Evolutionary conservation across 1,284 basidiomycete species (phyloP).

Genomic region (Inonotus hispidus): DNA sequence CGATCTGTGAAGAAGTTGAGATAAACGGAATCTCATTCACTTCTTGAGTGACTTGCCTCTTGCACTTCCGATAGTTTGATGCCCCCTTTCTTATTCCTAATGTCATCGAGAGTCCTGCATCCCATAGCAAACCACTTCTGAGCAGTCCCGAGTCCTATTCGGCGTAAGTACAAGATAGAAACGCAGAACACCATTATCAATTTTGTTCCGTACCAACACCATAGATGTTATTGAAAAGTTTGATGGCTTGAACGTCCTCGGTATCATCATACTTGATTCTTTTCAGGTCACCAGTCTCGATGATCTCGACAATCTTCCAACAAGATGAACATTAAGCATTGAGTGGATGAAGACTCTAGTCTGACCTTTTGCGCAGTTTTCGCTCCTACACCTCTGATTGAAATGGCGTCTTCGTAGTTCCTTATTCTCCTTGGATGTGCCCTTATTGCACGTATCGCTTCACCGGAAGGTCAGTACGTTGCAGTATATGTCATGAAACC

Average conservation of each 20-base stretch:
- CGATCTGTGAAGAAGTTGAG: constrained; percentile 38
- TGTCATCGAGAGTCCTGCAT: constrained; percentile 73
- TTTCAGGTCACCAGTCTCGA: constrained; percentile 59
- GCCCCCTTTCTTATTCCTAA: constrained; percentile 51
- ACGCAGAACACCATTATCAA: background rate
- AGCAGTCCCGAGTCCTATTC: constrained; percentile 55
- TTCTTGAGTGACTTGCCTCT: constrained; percentile 29
- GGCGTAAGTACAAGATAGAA: background rate
- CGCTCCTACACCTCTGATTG: constrained; percentile 63
- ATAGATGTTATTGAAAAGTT: constrained; percentile 73
- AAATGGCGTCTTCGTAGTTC: constrained; percentile 55
- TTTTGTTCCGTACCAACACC: constrained; percentile 65
- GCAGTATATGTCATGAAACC: background rate
- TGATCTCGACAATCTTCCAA: constrained; percentile 69
- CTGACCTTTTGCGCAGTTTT: constrained; percentile 72
- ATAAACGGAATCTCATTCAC: background rate
- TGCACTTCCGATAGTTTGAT: constrained; percentile 63
- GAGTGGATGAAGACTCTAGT: background rate
- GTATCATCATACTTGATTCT: constrained; percentile 61
- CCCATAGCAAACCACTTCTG: constrained; percentile 72
- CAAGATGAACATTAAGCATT: background rate
- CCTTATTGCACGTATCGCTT: constrained; percentile 51
- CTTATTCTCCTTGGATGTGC: constrained; percentile 57
- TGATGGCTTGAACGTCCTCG: constrained; percentile 47
- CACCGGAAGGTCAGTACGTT: background rate